Evolutionary conservation across 164 flowering plant genomes (phyloP), one percentile per base, ranked within the genome.

Genomic region (Litsea cubeba): DNA sequence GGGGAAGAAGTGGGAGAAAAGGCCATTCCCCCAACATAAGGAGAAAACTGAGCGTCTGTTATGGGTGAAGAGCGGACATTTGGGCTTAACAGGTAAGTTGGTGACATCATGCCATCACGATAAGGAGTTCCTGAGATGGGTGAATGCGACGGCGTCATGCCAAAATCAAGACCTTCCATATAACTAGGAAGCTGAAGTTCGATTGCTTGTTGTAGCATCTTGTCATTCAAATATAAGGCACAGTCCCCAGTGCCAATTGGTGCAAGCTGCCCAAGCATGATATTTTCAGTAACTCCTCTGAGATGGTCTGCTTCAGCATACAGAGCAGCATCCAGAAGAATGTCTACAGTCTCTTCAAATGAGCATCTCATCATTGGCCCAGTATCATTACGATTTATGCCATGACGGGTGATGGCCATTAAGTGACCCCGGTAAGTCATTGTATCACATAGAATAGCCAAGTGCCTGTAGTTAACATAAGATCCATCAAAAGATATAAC

Each of bases 311-410:
- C 80, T 78, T 95, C 99, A 23, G 99, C 99, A 86, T 83, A 93
- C 2, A 91, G 93, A 70, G 99, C 99, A 74, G 99, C 99, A 86
- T 95, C 99, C 50, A 95, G 89, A 66, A 95, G 95, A 81, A 95
- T 95, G 79, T 96, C 99, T 23, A 95, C 99, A 23, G 99, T 96
- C 80, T 95, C 99, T 75, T 96, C 99, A 80, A 96, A 96, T 46
- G 98, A 96, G 83, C 99, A 95, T 74, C 98, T 92, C 99, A 94
- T 96, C 97, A 96, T 81, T 12, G 99, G 99, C 17, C 99, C 99
- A 8, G 97, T 96, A 73, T 94, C 97, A 79, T 92, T 96, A 25
- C 99, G 81, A 74, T 96, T 96, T 71, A 96, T 96, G 23, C 99
- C 98, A 83, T 96, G 99, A 76, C 98, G 98, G 50, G 99, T 96